A percentile compares a stretch with the other conserved stretches of the same genome.
These are phyloP conservation scores for Boletus fagicola DNA, from an alignment of 768 basidiomycete species.

Conservation along the genomic window DNA sequence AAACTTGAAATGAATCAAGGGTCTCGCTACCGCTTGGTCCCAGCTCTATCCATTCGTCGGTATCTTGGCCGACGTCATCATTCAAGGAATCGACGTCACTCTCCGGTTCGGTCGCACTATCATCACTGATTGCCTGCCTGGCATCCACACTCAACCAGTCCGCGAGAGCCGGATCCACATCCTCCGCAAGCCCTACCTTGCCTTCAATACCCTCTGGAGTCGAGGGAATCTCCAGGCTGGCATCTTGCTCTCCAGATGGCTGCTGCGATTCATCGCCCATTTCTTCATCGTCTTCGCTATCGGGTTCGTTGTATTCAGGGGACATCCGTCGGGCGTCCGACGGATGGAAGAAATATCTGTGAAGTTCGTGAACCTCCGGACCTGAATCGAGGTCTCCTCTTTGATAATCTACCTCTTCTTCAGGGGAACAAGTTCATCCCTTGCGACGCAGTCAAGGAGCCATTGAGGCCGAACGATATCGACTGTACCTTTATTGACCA, in stretches of 20 bases:
- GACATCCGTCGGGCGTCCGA: slow-evolving; percentile 47
- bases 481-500: slow-evolving; percentile 66
- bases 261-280: slow-evolving; percentile 11
- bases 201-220: slow-evolving; percentile 5
- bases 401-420: slow-evolving; percentile 53
- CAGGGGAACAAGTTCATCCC: slow-evolving; percentile 55
- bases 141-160: slow-evolving; percentile 63
- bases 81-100: slow-evolving; percentile 72
- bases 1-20: slow-evolving; percentile 19
- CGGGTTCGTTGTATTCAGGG: slow-evolving; percentile 51
- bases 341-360: slow-evolving; percentile 79
- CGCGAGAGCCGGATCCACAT: slow-evolving; percentile 47
- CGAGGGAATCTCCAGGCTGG: background rate
- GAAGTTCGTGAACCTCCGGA: background rate
- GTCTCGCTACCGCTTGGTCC: slow-evolving; percentile 20
- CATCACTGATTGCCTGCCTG: slow-evolving; percentile 24
- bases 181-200: slow-evolving; percentile 32
- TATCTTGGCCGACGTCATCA: slow-evolving; percentile 45
- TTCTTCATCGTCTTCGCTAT: slow-evolving; percentile 34
- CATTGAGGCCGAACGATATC: slow-evolving; percentile 81
- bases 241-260: slow-evolving; percentile 20
- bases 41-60: slow-evolving; percentile 42
- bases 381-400: background rate
- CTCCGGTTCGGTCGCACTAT: slow-evolving; percentile 49
- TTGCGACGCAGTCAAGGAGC: slow-evolving; percentile 75